These are phyloP conservation scores for Leishmania major DNA, from an alignment of 208 protist genomes.

Conservation along the genomic window DNA sequence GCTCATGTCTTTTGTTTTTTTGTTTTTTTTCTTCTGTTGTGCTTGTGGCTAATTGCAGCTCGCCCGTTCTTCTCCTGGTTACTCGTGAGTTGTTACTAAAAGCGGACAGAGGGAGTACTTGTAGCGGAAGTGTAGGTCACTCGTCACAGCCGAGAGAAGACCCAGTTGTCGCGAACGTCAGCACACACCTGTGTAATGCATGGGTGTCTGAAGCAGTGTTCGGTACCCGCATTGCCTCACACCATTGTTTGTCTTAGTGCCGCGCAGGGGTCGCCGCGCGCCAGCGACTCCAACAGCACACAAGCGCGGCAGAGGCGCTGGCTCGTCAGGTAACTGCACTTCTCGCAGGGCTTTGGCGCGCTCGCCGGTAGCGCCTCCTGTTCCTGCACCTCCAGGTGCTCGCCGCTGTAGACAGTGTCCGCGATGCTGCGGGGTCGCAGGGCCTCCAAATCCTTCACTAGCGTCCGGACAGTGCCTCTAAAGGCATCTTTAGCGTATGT, in stretches of 20 bases:
- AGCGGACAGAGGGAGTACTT: background rate
- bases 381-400: constrained; percentile 76
- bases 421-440: constrained; percentile 91
- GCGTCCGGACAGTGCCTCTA: constrained; percentile 91
- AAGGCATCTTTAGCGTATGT: constrained; percentile 97
- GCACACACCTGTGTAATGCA: background rate
- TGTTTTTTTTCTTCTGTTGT: background rate
- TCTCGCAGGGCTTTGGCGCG: constrained; percentile 63
- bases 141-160: background rate
- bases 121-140: background rate
- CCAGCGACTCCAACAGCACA: constrained; percentile 92
- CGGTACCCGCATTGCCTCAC: background rate
- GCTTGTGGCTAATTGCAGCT: background rate
- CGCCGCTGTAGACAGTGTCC: constrained; percentile 92
- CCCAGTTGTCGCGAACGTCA: background rate
- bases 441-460: constrained; percentile 95
- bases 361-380: constrained; percentile 34
- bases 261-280: constrained; percentile 53
- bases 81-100: background rate
- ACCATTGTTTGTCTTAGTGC: constrained; percentile 38
- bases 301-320: constrained; percentile 94
- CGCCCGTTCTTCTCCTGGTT: background rate
- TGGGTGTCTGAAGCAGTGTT: background rate
- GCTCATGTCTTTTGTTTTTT: no score
- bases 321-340: constrained; percentile 93